Percentiles rank a stretch among this genome's conserved stretches.
Evolutionary conservation across 164 flowering plant genomes (phyloP).

Genomic region (Dillenia turbinata): DNA sequence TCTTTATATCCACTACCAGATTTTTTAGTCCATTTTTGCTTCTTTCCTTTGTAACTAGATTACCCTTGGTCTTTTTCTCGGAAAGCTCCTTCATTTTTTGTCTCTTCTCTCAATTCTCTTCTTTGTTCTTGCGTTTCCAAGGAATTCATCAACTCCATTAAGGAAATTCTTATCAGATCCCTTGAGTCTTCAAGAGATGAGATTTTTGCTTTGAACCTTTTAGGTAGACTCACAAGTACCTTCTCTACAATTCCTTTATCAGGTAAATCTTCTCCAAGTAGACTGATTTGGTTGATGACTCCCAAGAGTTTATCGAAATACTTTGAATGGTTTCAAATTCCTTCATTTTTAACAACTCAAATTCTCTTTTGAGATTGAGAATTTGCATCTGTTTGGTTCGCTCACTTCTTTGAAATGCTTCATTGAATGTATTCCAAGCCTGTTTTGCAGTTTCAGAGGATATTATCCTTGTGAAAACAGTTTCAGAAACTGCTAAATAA

Average conservation of each 20-base stretch:
- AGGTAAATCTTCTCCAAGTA: too few species aligned
- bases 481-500: too few species aligned
- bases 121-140: constrained; percentile 11
- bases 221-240: constrained; percentile 1
- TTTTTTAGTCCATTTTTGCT: too few species aligned
- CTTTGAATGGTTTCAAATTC: constrained; percentile 3
- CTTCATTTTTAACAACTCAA: constrained; percentile 11
- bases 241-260: constrained; percentile 10
- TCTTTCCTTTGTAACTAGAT: too few species aligned
- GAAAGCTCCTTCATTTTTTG: not conserved
- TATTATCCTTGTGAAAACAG: too few species aligned
- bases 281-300: constrained; percentile 2
- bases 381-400: too few species aligned
- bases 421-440: too few species aligned
- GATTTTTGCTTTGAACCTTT: constrained; percentile 12
- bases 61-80: not conserved
- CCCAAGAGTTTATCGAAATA: not conserved
- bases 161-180: not conserved
- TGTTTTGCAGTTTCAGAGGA: too few species aligned
- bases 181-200: constrained; percentile 6
- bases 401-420: too few species aligned
- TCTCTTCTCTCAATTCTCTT: constrained; percentile 4
- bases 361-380: constrained; percentile 10
- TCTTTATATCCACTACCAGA: too few species aligned
- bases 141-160: constrained; percentile 7